phyloP scores from a whole-genome alignment of 768 basidiomycete genomes.

The Udeniomyces megalosporus region DNA sequence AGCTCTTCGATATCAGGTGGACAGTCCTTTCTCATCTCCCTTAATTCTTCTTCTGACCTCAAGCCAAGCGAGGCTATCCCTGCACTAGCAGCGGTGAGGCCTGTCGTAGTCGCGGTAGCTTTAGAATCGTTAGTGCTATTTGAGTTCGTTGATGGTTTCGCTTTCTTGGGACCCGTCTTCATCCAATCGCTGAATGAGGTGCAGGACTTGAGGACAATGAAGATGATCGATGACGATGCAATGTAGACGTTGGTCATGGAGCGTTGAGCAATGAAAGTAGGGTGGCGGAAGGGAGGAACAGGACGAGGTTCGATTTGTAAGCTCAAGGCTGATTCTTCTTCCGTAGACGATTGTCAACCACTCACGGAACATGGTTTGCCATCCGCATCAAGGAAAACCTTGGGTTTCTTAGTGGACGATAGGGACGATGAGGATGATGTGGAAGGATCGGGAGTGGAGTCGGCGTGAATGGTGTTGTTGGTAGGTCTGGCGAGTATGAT shows the following conservation, averaged over 20 bases:
- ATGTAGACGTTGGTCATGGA: background rate
- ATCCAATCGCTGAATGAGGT: slow-evolving; percentile 6
- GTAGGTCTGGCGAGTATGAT: too few relatives aligned
- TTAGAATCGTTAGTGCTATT: background rate
- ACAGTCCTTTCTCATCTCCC: slow-evolving; percentile 10
- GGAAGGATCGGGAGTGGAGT: too few relatives aligned
- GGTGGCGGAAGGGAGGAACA: background rate
- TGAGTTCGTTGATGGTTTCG: background rate
- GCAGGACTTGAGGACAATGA: background rate
- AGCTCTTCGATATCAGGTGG: slow-evolving; percentile 15
- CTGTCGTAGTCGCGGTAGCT: background rate
- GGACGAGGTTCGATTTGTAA: background rate
- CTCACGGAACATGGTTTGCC: slow-evolving; percentile 7
- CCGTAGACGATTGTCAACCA: too few relatives aligned
- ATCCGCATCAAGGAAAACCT: slow-evolving; percentile 8
- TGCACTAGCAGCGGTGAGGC: background rate
- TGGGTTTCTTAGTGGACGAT: background rate
- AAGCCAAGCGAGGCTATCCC: background rate
- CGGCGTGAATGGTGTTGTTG: too few relatives aligned
- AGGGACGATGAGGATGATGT: too few relatives aligned
- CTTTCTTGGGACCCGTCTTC: slow-evolving; percentile 4
- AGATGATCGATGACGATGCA: background rate
- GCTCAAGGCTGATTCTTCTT: background rate
- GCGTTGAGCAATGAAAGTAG: background rate
- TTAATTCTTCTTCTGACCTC: slow-evolving; percentile 6